Evolutionary conservation across 345 rosid genomes (phyloP).

Genomic region (Turnera subulata): DNA sequence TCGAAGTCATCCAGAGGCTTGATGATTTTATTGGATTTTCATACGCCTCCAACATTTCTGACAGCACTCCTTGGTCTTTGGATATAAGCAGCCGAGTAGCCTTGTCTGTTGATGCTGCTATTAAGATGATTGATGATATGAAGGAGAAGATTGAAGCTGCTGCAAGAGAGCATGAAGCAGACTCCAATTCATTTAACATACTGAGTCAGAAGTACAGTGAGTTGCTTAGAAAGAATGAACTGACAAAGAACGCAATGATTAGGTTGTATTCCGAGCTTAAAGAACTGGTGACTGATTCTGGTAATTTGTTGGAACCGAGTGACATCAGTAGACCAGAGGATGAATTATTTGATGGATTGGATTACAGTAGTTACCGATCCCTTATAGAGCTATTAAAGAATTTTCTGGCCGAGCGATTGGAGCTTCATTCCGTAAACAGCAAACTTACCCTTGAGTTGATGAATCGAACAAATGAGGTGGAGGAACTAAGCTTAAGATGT

Average conservation of each 20-base stretch:
- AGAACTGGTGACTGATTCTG: slow-evolving; percentile 42
- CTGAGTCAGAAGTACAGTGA: slow-evolving; percentile 43
- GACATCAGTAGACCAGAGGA: slow-evolving; percentile 26
- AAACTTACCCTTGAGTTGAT: slow-evolving; percentile 54
- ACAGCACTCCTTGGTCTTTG: slow-evolving; percentile 28
- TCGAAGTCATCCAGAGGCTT: slow-evolving; percentile 58
- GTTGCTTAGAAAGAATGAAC: slow-evolving; percentile 46
- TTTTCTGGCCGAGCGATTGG: slow-evolving; percentile 50
- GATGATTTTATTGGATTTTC: slow-evolving; percentile 36
- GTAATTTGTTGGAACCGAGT: slow-evolving; percentile 28
- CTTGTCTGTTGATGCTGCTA: slow-evolving; percentile 50
- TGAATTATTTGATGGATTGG: slow-evolving; percentile 35
- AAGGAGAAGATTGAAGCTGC: slow-evolving; percentile 54
- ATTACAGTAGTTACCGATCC: slow-evolving; percentile 36
- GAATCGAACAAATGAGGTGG: slow-evolving; percentile 41
- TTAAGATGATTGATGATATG: slow-evolving; percentile 48
- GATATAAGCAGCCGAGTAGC: slow-evolving; percentile 39
- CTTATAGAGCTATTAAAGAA: slow-evolving; percentile 48
- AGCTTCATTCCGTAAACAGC: slow-evolving; percentile 47
- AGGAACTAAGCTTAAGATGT: slow-evolving; percentile 46
- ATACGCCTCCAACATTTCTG: slow-evolving; percentile 16
- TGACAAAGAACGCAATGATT: slow-evolving; percentile 28
- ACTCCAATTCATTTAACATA: slow-evolving; percentile 40
- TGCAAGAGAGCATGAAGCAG: slow-evolving; percentile 36
- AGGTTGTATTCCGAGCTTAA: slow-evolving; percentile 43